A percentile compares a stretch with the other conserved stretches of the same genome.
These are phyloP conservation scores for Schwanniomyces pseudopolymorphus DNA, from an alignment of 805 yeast species.

Conservation along the genomic window DNA sequence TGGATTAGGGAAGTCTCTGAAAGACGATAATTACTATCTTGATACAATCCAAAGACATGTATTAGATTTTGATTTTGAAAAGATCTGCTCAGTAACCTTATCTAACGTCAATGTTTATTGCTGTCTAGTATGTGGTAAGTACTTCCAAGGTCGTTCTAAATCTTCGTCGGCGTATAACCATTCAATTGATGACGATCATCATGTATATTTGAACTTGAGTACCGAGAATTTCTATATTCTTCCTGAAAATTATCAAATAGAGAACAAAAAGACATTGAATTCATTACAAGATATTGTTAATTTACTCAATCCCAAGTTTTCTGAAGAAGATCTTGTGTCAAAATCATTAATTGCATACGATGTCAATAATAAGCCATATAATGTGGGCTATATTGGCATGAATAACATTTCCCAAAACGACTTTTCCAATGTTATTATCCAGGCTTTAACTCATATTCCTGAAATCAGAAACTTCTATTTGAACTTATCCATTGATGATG, in stretches of 20 bases:
- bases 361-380: constrained; percentile 45
- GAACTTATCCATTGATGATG: constrained; percentile 30
- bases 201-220: constrained; percentile 56
- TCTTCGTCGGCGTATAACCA: constrained; percentile 70
- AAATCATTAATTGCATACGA: constrained; percentile 38
- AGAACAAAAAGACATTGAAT: constrained; percentile 23
- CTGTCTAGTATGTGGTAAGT: constrained; percentile 74
- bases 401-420: constrained; percentile 53
- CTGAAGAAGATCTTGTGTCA: constrained; percentile 25
- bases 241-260: constrained; percentile 58
- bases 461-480: constrained; percentile 42
- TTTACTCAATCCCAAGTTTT: constrained; percentile 53
- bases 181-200: constrained; percentile 61
- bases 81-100: constrained; percentile 62
- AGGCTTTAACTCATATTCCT: constrained; percentile 52
- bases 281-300: constrained; percentile 51
- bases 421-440: constrained; percentile 58
- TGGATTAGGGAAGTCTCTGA: neutral
- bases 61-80: constrained; percentile 70
- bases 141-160: constrained; percentile 63
- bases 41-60: constrained; percentile 43
- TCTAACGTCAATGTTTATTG: constrained; percentile 64
- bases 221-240: constrained; percentile 51
- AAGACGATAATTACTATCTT: constrained; percentile 23
- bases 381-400: constrained; percentile 67